A percentile compares a stretch with the other conserved stretches of the same genome.
These are phyloP conservation scores for Calonectria hongkongensis DNA, from an alignment of 2,329 filamentous ascomycete species.

Conservation along the genomic window DNA sequence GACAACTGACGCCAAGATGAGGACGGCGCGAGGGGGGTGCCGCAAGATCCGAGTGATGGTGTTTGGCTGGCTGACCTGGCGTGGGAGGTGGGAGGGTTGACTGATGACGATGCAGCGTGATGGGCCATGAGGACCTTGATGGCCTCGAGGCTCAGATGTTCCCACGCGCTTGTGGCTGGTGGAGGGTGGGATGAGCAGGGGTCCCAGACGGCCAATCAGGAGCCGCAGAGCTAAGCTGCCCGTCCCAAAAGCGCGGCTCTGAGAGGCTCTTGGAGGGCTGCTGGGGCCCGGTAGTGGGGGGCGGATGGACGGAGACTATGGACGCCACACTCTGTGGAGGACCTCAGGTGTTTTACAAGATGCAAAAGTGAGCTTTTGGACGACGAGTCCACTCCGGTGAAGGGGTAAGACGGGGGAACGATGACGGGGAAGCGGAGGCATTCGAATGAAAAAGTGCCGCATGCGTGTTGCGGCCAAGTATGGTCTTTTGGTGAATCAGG, in stretches of 20 bases:
- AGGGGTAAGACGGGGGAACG: conserved; percentile 23
- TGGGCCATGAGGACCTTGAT: conserved; percentile 54
- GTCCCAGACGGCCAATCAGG: conserved; percentile 42
- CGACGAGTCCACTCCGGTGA: conserved; percentile 13
- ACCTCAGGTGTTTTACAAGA: conserved; percentile 17
- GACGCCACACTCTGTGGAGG: conserved; percentile 47
- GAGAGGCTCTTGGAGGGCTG: conserved; percentile 10
- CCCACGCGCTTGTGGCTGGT: conserved; percentile 48
- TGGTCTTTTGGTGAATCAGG: conserved; percentile 3
- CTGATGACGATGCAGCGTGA: conserved; percentile 35
- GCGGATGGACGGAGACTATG: conserved; percentile 15
- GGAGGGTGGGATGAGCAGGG: conserved; percentile 7
- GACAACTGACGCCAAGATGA: conserved; percentile 18
- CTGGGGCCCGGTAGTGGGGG: background rate
- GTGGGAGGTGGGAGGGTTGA: conserved; percentile 38
- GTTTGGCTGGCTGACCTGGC: conserved; percentile 39
- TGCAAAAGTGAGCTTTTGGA: background rate
- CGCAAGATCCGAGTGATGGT: conserved; percentile 48
- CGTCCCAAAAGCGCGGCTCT: conserved; percentile 23
- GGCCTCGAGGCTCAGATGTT: conserved; percentile 38
- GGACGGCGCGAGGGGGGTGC: conserved; percentile 40
- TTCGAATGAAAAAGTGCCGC: background rate
- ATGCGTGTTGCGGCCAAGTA: background rate
- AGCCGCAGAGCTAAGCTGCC: background rate
- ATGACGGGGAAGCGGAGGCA: conserved; percentile 7